Evolutionary conservation across 2,329 filamentous ascomycete genomes (phyloP).

Genomic region (Ophiostoma perfectum): DNA sequence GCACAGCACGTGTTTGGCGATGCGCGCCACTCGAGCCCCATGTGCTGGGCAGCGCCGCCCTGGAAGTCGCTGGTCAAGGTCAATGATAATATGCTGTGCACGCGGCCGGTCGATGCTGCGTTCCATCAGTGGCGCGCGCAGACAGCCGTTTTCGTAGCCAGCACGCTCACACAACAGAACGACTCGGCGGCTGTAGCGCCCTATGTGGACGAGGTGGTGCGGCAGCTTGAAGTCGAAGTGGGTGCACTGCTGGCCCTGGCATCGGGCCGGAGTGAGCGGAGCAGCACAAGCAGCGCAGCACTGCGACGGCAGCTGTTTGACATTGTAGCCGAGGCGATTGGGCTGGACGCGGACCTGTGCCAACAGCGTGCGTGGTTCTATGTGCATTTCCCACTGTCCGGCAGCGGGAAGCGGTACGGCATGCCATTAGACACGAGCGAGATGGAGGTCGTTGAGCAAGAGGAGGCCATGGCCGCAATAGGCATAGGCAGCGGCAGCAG

Average conservation of each 20-base stretch:
- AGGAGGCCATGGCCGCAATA: background rate
- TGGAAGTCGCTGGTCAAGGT: conserved; percentile 8
- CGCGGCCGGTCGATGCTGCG: conserved; percentile 13
- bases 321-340: conserved; percentile 12
- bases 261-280: background rate
- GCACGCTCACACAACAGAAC: background rate
- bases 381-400: conserved; percentile 18
- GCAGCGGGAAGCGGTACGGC: conserved; percentile 17
- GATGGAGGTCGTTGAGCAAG: background rate
- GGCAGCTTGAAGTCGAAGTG: background rate
- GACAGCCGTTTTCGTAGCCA: conserved; percentile 18
- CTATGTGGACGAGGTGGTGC: background rate
- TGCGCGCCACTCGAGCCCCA: conserved; percentile 19
- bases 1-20: conserved; percentile 20
- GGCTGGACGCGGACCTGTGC: conserved; percentile 22
- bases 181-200: background rate
- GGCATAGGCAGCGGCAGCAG: background rate
- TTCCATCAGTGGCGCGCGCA: conserved; percentile 24
- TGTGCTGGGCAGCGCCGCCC: conserved; percentile 22
- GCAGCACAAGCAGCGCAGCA: background rate
- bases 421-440: conserved; percentile 18
- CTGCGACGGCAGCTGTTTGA: background rate
- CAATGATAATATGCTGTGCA: conserved; percentile 17
- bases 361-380: conserved; percentile 23
- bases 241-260: background rate